Evolutionary conservation across 768 basidiomycete genomes (phyloP), one percentile per base, ranked within the genome.

Genomic region (Auricularia sp.): DNA sequence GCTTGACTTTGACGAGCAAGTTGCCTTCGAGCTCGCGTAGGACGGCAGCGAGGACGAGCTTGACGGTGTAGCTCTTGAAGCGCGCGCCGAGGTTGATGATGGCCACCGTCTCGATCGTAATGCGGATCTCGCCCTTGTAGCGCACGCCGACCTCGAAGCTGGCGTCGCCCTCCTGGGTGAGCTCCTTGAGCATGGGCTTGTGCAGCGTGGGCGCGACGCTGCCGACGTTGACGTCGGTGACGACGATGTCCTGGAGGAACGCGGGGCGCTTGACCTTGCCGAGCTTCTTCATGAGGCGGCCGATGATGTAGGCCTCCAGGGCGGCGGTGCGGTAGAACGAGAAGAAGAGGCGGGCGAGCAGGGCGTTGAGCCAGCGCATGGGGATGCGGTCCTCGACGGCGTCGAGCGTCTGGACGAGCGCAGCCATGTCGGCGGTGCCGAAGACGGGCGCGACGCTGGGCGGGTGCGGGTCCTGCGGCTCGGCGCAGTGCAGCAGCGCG

Each of bases 171-270:
- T 97, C 94, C 69, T 88, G 87, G 1, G 94, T 96, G 64, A 98
- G 85, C 70, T 98, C 94, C 77, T 98, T 98, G 64, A 99, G 80
- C 96, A 98, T 98, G 3, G 97, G 97, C 68, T 95, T 96, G 81
- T 89, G 92, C 67, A 98, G 82, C 68, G 89, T 89, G 2, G 95
- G 93, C 0, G 91, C 82, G 63, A 79, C 86, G 69, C 85, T 85
- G 10, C 96, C 96, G 61, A 97, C 88, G 47, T 90, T 88, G 61
- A 96, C 94, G 67, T 96, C 91, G 42, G 88, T 88, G 54, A 98
- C 90, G 44, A 86, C 81, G 64, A 98, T 81, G 67, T 95, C 91
- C 3, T 87, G 83, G 47, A 98, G 83, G 74, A 95, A 94, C 3
- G 82, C 77, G 1, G 96, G 96, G 3, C 88, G 87, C 72, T 95